phyloP scores from a whole-genome alignment of 2,329 filamentous ascomycete genomes.

The Paracorniculantispora psalliotae region DNA sequence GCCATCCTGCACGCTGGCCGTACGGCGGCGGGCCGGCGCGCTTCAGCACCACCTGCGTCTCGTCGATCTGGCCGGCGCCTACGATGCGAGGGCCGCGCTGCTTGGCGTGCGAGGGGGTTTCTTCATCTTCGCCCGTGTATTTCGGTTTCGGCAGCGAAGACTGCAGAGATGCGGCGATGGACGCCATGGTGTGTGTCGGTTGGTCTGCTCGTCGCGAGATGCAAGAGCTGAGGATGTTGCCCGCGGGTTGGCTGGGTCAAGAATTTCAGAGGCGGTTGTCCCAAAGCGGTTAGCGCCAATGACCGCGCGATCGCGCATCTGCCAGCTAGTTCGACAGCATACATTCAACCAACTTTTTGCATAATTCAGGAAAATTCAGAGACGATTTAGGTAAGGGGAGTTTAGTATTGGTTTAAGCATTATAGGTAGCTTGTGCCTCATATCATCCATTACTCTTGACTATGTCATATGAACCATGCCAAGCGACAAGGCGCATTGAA shows the following conservation, averaged over 20 bases:
- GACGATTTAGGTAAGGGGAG: background rate
- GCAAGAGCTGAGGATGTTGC: conserved; percentile 17
- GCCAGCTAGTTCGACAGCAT: too few species aligned
- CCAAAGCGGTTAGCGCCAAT: conserved; percentile 25
- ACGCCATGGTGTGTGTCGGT: conserved; percentile 48
- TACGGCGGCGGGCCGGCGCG: conserved; percentile 83
- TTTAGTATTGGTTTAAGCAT: background rate
- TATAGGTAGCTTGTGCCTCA: background rate
- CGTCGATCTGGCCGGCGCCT: conserved; percentile 72
- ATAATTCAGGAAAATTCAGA: background rate
- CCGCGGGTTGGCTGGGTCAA: conserved; percentile 17
- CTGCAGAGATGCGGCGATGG: conserved; percentile 66
- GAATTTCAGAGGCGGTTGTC: conserved; percentile 29
- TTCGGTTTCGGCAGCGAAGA: conserved; percentile 82
- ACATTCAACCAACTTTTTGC: background rate
- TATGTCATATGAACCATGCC: background rate
- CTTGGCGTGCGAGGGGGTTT: conserved; percentile 64
- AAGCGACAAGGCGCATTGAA: background rate
- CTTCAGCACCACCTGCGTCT: conserved; percentile 79
- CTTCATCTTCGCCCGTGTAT: conserved; percentile 86
- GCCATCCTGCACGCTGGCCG: conserved; percentile 82
- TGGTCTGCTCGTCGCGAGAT: conserved; percentile 15
- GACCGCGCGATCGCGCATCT: background rate
- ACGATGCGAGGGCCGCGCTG: conserved; percentile 80
- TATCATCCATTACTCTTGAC: conserved; percentile 12